These are phyloP conservation scores for Trifolium repens DNA, from an alignment of 306 rosid species.

Conservation along the genomic window DNA sequence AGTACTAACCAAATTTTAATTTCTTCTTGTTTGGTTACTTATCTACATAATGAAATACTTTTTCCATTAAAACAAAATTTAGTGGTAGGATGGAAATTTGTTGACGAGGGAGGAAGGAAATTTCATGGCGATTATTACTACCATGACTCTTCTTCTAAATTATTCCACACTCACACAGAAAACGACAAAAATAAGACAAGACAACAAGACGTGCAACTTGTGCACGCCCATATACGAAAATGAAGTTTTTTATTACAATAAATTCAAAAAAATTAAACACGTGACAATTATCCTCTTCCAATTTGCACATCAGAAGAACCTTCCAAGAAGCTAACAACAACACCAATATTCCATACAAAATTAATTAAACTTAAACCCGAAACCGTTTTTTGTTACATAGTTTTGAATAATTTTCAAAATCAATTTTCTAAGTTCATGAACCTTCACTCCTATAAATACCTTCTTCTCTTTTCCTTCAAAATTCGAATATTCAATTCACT, in stretches of 20 bases:
- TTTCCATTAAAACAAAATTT: not conserved
- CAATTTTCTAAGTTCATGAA: slow-evolving; percentile 48
- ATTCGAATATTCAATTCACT: slow-evolving; percentile 39
- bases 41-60: too few species aligned
- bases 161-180: not conserved
- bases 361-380: not conserved
- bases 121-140: not conserved
- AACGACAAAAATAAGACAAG: not conserved
- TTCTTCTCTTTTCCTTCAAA: not conserved
- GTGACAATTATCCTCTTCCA: slow-evolving; percentile 43
- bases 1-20: too few species aligned
- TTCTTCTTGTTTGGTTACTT: too few species aligned
- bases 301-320: slow-evolving; percentile 52
- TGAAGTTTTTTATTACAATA: not conserved
- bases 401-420: not conserved
- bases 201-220: slow-evolving; percentile 22
- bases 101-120: not conserved
- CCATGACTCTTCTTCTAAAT: not conserved
- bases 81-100: not conserved
- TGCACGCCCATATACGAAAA: not conserved
- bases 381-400: not conserved
- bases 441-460: slow-evolving; percentile 51
- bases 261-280: slow-evolving; percentile 30
- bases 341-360: not conserved
- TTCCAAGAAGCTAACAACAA: slow-evolving; percentile 47